These are phyloP conservation scores for Mycosphaerella sp. DNA, from an alignment of 2,329 filamentous ascomycete species.

Conservation along the genomic window DNA sequence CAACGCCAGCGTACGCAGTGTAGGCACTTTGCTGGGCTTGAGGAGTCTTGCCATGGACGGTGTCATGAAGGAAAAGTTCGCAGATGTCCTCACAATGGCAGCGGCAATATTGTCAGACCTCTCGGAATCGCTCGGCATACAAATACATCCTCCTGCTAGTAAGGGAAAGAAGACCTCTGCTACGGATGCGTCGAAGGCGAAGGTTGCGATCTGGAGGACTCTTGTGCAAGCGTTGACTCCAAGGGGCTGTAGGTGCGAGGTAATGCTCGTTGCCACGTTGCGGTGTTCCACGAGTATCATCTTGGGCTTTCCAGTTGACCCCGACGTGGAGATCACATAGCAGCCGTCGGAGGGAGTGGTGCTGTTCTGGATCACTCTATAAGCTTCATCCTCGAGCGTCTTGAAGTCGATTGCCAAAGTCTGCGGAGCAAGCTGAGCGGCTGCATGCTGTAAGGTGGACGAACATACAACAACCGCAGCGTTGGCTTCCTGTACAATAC, in stretches of 20 bases:
- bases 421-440: not conserved
- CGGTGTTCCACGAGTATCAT: constrained; percentile 4
- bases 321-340: constrained; percentile 9
- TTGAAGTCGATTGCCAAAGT: not conserved
- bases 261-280: not conserved
- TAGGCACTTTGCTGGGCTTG: no score
- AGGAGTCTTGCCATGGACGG: no score
- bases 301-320: constrained; percentile 11
- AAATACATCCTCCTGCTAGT: constrained; percentile 15
- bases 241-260: not conserved
- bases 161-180: constrained; percentile 7
- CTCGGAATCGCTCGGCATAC: constrained; percentile 22
- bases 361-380: not conserved
- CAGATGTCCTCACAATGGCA: no score
- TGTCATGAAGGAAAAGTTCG: no score
- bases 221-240: not conserved
- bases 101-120: not conserved
- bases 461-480: not conserved
- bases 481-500: not conserved
- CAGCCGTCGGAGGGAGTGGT: not conserved
- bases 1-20: no score
- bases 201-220: constrained; percentile 13
- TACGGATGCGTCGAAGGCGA: constrained; percentile 18
- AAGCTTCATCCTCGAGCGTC: not conserved
- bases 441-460: not conserved